A percentile compares a stretch with the other conserved stretches of the same genome.
Evolutionary conservation across 2,329 filamentous ascomycete genomes (phyloP).

Genomic region (Ophiosphaerella korrae): DNA sequence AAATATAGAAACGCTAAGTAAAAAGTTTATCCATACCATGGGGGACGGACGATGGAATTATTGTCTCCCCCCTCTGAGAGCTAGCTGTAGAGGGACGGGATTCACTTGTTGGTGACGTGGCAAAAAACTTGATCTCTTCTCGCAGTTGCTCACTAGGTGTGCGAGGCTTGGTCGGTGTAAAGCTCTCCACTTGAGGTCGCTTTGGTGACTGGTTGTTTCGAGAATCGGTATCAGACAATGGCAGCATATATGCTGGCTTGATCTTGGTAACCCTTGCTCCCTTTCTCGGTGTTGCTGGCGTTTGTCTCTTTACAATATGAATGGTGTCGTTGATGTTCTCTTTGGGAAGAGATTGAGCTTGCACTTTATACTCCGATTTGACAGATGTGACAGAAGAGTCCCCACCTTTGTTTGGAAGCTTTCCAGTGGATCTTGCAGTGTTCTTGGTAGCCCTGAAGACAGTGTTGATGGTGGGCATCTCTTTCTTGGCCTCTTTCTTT

Average conservation of each 20-base stretch:
- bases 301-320: constrained; percentile 12
- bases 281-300: constrained; percentile 27
- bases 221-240: constrained; percentile 33
- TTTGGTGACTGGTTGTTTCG: constrained; percentile 40
- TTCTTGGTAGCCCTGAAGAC: constrained; percentile 39
- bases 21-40: constrained; percentile 27
- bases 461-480: constrained; percentile 29
- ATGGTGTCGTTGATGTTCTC: constrained; percentile 19
- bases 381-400: constrained; percentile 6
- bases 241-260: constrained; percentile 30
- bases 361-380: constrained; percentile 11
- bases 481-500: constrained; percentile 34
- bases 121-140: constrained; percentile 21
- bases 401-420: constrained; percentile 13
- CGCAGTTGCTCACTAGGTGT: constrained; percentile 35
- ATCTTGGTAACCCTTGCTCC: constrained; percentile 27
- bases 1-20: constrained; percentile 2
- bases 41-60: constrained; percentile 30
- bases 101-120: constrained; percentile 17
- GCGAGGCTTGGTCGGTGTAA: constrained; percentile 36
- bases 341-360: constrained; percentile 13
- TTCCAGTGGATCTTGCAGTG: constrained; percentile 18
- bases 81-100: constrained; percentile 34
- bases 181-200: constrained; percentile 34
- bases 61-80: constrained; percentile 31